A percentile compares a stretch with the other conserved stretches of the same genome.
phyloP scores from a whole-genome alignment of 352 stramenopile species.

The Phytopythium helicoides region DNA sequence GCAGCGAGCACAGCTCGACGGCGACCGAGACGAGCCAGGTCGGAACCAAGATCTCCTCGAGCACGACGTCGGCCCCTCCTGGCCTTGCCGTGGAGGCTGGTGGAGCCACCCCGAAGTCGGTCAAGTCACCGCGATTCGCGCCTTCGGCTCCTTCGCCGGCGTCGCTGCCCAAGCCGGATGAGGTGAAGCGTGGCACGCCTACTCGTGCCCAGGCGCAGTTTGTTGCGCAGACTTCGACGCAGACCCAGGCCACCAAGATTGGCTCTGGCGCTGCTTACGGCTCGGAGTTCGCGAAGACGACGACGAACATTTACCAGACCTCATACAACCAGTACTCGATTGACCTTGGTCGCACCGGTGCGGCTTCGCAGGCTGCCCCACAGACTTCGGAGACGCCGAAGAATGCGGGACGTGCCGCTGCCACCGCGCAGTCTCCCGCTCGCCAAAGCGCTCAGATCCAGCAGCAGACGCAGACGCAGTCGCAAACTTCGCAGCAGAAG shows the following conservation, averaged over 20 bases:
- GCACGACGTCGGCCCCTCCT: slow-evolving; percentile 57
- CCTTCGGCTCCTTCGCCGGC: slow-evolving; percentile 81
- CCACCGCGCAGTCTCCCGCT: slow-evolving; percentile 55
- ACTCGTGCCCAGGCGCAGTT: slow-evolving; percentile 54
- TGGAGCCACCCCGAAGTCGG: slow-evolving; percentile 61
- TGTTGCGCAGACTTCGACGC: slow-evolving; percentile 30
- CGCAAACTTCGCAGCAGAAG: no score
- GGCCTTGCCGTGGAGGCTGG: slow-evolving; percentile 69
- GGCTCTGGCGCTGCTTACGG: slow-evolving; percentile 47
- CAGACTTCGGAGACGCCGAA: slow-evolving; percentile 62
- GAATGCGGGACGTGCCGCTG: slow-evolving; percentile 24
- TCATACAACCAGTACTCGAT: slow-evolving; percentile 85
- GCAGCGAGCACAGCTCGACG: slow-evolving; percentile 9
- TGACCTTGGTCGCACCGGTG: slow-evolving; percentile 49
- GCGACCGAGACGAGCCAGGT: slow-evolving; percentile 13
- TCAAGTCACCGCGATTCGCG: slow-evolving; percentile 61
- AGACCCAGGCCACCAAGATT: slow-evolving; percentile 54
- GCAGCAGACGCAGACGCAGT: slow-evolving; percentile 36
- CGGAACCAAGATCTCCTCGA: slow-evolving; percentile 18
- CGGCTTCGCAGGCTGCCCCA: slow-evolving; percentile 20
- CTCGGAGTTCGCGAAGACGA: slow-evolving; percentile 56
- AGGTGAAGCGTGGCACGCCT: slow-evolving; percentile 76
- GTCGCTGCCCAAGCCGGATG: slow-evolving; percentile 82
- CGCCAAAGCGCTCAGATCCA: slow-evolving; percentile 44
- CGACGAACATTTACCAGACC: slow-evolving; percentile 67